A percentile compares a stretch with the other conserved stretches of the same genome.
phyloP scores from a whole-genome alignment of 2,329 filamentous ascomycete species.

The Penicillium sp. region DNA sequence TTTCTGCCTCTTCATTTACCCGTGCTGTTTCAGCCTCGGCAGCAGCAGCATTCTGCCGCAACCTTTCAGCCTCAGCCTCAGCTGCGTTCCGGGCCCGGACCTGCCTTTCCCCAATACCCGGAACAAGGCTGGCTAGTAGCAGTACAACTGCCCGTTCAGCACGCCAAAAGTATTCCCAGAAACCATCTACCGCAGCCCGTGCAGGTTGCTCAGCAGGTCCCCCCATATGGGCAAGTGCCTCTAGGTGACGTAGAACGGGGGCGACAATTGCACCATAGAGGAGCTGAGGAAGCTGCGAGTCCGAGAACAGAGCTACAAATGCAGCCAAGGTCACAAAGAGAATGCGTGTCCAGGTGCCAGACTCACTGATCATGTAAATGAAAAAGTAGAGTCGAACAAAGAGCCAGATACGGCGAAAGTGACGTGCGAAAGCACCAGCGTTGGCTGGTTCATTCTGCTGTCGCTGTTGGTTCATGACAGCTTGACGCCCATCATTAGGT shows the following conservation, averaged over 20 bases:
- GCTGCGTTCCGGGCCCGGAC: constrained; percentile 57
- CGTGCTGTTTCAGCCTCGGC: constrained; percentile 15
- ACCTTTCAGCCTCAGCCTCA: constrained; percentile 37
- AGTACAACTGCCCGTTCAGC: constrained; percentile 59
- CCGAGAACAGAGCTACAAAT: constrained; percentile 42
- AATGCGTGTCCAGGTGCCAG: constrained; percentile 47
- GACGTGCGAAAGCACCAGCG: constrained; percentile 39
- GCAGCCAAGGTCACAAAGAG: constrained; percentile 41
- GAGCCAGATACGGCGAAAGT: constrained; percentile 55
- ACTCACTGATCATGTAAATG: constrained; percentile 57
- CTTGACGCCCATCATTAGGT: constrained; percentile 29
- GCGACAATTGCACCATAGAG: constrained; percentile 36
- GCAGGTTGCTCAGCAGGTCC: constrained; percentile 23
- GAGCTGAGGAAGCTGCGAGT: constrained; percentile 40
- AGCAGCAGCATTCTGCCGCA: constrained; percentile 3
- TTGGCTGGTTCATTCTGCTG: constrained; percentile 24
- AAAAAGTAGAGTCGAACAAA: constrained; percentile 60
- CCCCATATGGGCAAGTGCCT: constrained; percentile 40
- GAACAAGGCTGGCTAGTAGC: constrained; percentile 63
- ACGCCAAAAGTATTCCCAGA: constrained; percentile 39
- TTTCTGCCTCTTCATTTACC: constrained; percentile 5
- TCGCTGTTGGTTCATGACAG: constrained; percentile 30
- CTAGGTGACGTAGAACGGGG: constrained; percentile 46
- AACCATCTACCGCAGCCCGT: neutral
- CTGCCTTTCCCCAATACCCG: constrained; percentile 62